Evolutionary conservation across 2,329 filamentous ascomycete species (phyloP), one percentile per base, ranked within the genome.

Genomic region (Pseudogymnoascus sp.): DNA sequence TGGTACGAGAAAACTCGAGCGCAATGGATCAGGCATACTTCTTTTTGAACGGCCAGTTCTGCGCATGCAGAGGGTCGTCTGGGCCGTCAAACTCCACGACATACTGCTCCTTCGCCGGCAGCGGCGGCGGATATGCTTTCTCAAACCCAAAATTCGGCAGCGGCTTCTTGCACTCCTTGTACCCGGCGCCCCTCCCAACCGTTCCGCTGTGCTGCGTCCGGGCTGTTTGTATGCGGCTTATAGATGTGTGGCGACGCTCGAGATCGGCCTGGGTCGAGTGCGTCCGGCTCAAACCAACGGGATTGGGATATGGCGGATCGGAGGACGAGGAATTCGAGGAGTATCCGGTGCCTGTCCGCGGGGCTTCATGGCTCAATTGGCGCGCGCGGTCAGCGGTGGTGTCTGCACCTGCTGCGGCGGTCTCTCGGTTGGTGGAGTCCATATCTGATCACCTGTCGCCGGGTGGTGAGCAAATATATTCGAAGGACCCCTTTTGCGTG

Each of bases 61-160:
- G 89, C 1, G 91, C 88, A 75, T 96, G 91, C 65, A 93, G 72
- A 2, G 91, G 91, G 71, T 96, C 92, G 67, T 92, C 82, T 1
- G 86, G 87, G 0, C 91, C 92, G 69, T 93, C 88, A 71, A 96
- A 96, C 74, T 91, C 89, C 47, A 93, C 89, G 0, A 92, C 88
- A 71, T 93, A 93, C 67, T 90, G 85, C 69, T 93, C 89, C 69
- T 82, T 80, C 13, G 86, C 84, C 1, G 89, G 88, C 44, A 93
- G 73, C 0, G 78, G 79, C 3, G 89, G 89, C 2, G 90, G 90
- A 70, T 85, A 91, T 0, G 86, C 80, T 76, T 91, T 93, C n/a
- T 87, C 88, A 63, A 80, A 85, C 36, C 89, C 89, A 73, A 92
- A 90, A 6, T 77, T 75, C 1, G 89, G 89, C 63, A 92, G 72